These are phyloP conservation scores for Populus trichocarpa DNA, from an alignment of 441 rosid species.

Conservation along the genomic window DNA sequence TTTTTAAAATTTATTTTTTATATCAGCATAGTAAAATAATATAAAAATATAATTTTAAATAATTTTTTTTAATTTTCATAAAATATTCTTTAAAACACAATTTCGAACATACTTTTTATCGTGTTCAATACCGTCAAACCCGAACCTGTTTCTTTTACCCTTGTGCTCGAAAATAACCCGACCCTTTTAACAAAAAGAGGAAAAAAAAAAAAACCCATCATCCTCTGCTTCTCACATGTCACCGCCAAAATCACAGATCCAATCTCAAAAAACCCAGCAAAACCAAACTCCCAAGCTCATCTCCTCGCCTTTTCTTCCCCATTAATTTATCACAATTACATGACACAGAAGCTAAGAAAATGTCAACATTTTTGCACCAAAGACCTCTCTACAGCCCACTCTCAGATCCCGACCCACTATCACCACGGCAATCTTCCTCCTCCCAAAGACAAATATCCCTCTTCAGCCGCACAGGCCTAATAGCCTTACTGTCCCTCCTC, in stretches of 20 bases:
- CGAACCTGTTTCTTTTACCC: neutral
- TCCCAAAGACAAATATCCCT: constrained; percentile 47
- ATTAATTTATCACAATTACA: neutral
- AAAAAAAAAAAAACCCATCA: too few species aligned
- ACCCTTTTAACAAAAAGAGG: neutral
- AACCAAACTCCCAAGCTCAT: neutral
- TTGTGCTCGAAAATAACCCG: neutral
- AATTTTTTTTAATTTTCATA: too few species aligned
- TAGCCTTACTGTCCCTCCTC: constrained; percentile 50
- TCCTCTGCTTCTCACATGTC: neutral
- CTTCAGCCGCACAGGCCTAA: constrained; percentile 49
- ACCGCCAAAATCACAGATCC: constrained; percentile 12
- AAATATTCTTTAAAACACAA: too few species aligned
- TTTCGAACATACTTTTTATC: too few species aligned
- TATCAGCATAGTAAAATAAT: too few species aligned
- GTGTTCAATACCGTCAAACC: neutral
- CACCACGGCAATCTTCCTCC: constrained; percentile 41
- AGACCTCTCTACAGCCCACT: constrained; percentile 56
- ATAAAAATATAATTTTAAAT: too few species aligned
- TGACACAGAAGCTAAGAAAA: neutral
- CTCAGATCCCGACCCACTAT: constrained; percentile 42
- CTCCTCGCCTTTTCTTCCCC: neutral
- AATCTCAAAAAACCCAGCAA: neutral
- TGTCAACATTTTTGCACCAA: constrained; percentile 65
- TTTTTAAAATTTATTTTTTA: too few species aligned